Evolutionary conservation across 2,329 filamentous ascomycete genomes (phyloP), one percentile per base, ranked within the genome.

Genomic region (Phaeosphaeria sp.): DNA sequence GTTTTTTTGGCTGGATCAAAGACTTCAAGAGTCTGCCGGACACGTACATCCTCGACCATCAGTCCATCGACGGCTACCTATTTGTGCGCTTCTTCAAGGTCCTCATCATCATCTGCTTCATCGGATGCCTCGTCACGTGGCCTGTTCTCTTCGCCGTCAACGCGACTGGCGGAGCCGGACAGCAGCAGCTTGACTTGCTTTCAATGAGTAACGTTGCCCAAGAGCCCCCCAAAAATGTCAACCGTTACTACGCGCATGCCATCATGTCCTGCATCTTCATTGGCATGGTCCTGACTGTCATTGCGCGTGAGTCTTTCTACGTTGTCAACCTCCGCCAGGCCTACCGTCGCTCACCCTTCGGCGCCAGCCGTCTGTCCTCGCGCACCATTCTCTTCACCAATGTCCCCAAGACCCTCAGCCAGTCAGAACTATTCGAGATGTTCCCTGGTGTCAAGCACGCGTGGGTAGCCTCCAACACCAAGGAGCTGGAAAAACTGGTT

Each of bases 1-100:
- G 83, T 43, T 75, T 84, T 56, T 72, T 86, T 49, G 83, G 83
- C 62, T 87, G 85, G 85, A 79, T 87, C 51, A 75, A 72, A 6
- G 77, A 81, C 54, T 81, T 81, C 62, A 71, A 74, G 22, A 67
- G 63, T 65, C 78, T 82, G 46, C 69, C 76, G 27, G 80, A 82
- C 64, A 71, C 71, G 36, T 81, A 80, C 58, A 76, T 83, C 21
- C 75, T 83, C 47, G 77, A 80, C 60, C 80, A 82, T 66, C 78
- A 80, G 60, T 81, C 80, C 11, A 77, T 83, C 48, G 81, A 83
- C 63, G 80, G 79, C 27, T 83, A 79, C 54, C 73, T 83, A 15
- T 83, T 79, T 57, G 70, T 83, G 46, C 74, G 81, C 41, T 82
- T 79, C 64, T 77, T 83, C 64, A 80, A 80, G 63, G 67, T 81